Conservation (phyloP, 2,329 filamentous ascomycete species). For the Neurospora sp. region DNA sequence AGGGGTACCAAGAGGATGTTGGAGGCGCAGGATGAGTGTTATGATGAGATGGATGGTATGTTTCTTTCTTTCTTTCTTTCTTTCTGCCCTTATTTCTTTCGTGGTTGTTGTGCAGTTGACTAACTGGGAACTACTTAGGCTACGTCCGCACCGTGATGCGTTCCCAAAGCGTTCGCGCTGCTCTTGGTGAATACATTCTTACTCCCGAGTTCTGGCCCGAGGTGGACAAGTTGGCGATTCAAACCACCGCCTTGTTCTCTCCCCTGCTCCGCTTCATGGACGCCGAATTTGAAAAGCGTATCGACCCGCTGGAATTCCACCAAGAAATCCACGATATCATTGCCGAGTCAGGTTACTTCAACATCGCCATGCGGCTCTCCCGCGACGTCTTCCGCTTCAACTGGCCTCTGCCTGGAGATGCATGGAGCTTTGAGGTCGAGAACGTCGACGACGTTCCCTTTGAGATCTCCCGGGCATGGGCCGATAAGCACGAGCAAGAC, state of each 20-base stretch:
- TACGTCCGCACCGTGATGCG: conserved; percentile 27
- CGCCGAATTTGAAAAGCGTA: conserved; percentile 11
- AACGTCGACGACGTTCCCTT: conserved; percentile 16
- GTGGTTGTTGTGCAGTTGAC: background rate
- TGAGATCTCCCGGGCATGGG: conserved; percentile 8
- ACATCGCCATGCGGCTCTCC: conserved; percentile 22
- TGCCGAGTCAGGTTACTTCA: conserved; percentile 22
- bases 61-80: background rate
- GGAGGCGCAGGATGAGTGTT: conserved; percentile 21
- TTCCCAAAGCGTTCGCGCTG: conserved; percentile 19
- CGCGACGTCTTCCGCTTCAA: conserved; percentile 22
- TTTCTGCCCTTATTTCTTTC: too few relatives aligned
- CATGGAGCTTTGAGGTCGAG: conserved; percentile 17
- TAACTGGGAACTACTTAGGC: conserved; percentile 17
- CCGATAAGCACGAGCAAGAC: conserved; percentile 4
- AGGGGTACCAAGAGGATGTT: conserved; percentile 20
- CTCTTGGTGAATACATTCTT: conserved; percentile 17
- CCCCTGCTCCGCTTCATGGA: conserved; percentile 25
- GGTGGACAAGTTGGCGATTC: conserved; percentile 26
- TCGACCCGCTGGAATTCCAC: conserved; percentile 12
- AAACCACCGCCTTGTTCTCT: conserved; percentile 25
- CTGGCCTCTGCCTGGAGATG: conserved; percentile 19
- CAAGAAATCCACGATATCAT: conserved; percentile 25
- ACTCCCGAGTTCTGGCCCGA: conserved; percentile 26
- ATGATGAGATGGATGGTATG: conserved; percentile 25